Conservation (phyloP, 257 asterid genomes). For the Osmanthus fragrans region DNA sequence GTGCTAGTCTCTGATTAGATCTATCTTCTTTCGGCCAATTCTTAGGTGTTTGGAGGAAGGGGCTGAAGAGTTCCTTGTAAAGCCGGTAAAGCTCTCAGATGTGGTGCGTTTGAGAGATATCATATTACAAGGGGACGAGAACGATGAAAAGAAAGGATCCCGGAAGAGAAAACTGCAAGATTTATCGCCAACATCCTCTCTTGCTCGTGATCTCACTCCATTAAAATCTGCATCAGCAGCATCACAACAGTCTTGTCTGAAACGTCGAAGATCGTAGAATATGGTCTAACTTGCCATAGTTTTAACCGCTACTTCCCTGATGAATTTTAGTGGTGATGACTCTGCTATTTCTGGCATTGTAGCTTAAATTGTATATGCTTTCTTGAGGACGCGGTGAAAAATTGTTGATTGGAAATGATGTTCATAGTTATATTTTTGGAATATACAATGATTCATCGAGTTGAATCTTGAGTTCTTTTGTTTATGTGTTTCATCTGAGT, state of each 20-base stretch:
- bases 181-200: conserved; percentile 20
- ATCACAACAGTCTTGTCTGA: conserved; percentile 16
- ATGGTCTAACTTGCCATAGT: conserved; percentile 4
- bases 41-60: conserved; percentile 85
- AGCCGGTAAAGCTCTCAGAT: conserved; percentile 79
- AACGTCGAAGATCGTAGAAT: conserved; percentile 32
- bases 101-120: conserved; percentile 60
- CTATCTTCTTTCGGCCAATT: neutral
- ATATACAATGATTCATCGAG: neutral
- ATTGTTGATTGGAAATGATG: conserved; percentile 16
- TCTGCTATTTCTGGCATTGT: neutral
- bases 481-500: neutral
- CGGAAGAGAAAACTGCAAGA: conserved; percentile 51
- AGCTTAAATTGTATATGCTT: conserved; percentile 23
- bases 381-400: neutral
- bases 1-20: conserved; percentile 1
- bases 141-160: conserved; percentile 16
- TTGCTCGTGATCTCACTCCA: conserved; percentile 19
- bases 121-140: conserved; percentile 45
- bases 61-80: conserved; percentile 77
- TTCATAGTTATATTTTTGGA: neutral
- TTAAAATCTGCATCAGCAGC: conserved; percentile 11
- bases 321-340: neutral
- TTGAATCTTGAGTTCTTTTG: neutral
- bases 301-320: neutral